Evolutionary conservation across 441 rosid species (phyloP).

Genomic region (Syzygium syzygioides): DNA sequence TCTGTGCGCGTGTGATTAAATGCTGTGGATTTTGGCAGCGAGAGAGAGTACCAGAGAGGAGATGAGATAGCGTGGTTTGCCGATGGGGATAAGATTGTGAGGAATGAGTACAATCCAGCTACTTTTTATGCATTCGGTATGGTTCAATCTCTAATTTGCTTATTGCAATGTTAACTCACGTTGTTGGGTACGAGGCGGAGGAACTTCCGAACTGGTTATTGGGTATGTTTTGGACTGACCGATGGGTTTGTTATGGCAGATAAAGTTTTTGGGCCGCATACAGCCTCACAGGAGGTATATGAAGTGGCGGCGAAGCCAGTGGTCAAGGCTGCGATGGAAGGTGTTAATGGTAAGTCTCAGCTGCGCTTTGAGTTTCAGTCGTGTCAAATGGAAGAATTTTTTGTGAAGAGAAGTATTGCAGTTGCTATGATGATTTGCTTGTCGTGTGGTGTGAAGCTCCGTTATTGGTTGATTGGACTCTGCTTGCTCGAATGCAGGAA

Average conservation of each 20-base stretch:
- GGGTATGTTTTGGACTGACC: neutral
- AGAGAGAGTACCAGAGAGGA: conserved; percentile 90
- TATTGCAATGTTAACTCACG: neutral
- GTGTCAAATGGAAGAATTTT: neutral
- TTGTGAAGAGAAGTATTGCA: neutral
- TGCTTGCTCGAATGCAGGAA: conserved; percentile 49
- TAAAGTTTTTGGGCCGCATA: conserved; percentile 86
- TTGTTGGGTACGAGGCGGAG: neutral
- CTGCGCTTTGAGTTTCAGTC: neutral
- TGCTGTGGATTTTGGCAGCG: conserved; percentile 42
- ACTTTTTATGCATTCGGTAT: conserved; percentile 94
- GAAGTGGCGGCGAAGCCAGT: conserved; percentile 95
- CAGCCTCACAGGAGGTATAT: conserved; percentile 74
- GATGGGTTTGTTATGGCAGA: conserved; percentile 37
- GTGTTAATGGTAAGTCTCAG: conserved; percentile 70
- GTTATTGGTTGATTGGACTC: neutral
- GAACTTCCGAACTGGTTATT: neutral
- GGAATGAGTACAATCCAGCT: conserved; percentile 82
- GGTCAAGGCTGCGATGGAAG: conserved; percentile 98
- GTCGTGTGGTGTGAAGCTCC: neutral
- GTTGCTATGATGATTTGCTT: neutral
- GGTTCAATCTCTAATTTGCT: neutral
- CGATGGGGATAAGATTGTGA: conserved; percentile 86
- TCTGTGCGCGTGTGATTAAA: neutral
- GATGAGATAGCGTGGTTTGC: conserved; percentile 98